Conservation (phyloP, 441 rosid genomes). For the Populus hybrid region DNA sequence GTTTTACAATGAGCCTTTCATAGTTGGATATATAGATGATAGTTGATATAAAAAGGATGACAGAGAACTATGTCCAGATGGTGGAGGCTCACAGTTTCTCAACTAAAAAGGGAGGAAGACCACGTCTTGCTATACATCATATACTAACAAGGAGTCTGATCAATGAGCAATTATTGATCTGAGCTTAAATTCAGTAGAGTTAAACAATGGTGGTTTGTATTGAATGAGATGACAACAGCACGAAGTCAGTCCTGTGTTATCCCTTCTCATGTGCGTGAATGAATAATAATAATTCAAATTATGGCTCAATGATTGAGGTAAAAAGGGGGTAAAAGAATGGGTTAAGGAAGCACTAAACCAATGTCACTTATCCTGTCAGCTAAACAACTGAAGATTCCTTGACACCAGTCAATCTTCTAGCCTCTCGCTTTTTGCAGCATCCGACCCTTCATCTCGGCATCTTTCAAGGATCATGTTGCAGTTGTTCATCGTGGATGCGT, state of each 20-base stretch:
- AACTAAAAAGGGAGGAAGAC: too few relatives aligned
- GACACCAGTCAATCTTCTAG: background rate
- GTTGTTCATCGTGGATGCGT: slow-evolving; percentile 57
- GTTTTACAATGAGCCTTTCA: too few relatives aligned
- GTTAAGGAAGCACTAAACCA: slow-evolving; percentile 12
- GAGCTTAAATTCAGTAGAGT: background rate
- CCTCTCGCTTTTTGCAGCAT: slow-evolving; percentile 28
- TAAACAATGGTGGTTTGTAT: background rate
- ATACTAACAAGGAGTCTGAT: background rate
- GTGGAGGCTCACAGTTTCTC: too few relatives aligned
- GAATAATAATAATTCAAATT: slow-evolving; percentile 11
- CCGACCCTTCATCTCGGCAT: slow-evolving; percentile 27
- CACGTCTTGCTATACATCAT: background rate
- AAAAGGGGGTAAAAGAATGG: slow-evolving; percentile 15
- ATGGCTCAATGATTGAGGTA: slow-evolving; percentile 8
- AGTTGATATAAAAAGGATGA: too few relatives aligned
- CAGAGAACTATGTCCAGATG: too few relatives aligned
- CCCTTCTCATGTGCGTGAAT: slow-evolving; percentile 15
- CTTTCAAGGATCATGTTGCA: slow-evolving; percentile 48
- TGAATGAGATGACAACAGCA: slow-evolving; percentile 20
- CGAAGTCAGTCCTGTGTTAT: background rate
- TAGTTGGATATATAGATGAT: too few relatives aligned
- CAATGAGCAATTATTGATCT: background rate
- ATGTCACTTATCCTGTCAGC: slow-evolving; percentile 1
- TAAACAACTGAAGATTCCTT: background rate